Evolutionary conservation across 768 basidiomycete genomes (phyloP), one percentile per base, ranked within the genome.

Genomic region (Kwoniella mangroviensis): DNA sequence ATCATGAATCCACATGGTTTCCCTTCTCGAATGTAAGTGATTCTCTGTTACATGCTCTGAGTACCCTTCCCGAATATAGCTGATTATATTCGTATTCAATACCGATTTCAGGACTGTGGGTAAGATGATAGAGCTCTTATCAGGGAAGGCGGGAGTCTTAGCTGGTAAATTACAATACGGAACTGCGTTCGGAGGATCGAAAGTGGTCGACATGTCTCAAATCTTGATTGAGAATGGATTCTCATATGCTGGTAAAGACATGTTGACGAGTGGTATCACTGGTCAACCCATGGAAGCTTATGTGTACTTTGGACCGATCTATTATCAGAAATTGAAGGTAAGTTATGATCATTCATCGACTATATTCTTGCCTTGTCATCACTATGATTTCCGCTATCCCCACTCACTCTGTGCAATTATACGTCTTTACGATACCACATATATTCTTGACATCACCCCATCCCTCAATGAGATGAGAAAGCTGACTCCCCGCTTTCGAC

Each of bases 1-100:
- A 97, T 99, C 85, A 98, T 99, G 96, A 99, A 99, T 82, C 97
- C 97, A 3, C 97, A 99, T 84, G 97, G 97, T 79, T 98, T 99
- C 87, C 97, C 97, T 4, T 96, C 93, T 67, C 92, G 96, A 65
- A 85, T 85, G 84, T 83, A 68, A 76, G 80, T 78, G 12, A 21
- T 13, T 55, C 9, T 55, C 2, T 10, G 10, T 17, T 45, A 63
- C 17, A 19, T 22, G 2, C 26, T 26, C 26, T 26, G 26, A 26
- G 4, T 26, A 26, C 26, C 26, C 26, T 26, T 26, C 26, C 2
- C 26, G 13, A 21, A 12, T 15, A n/a, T 5, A 3, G 21, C 54
- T 55, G 54, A n/a, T 55, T 2, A 10, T n/a, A 11, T 55, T 55
- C 12, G 10, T n/a, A 26, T 55, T 26, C 3, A n/a, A 12, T 22